Percentiles rank a stretch among this genome's conserved stretches.
These are phyloP conservation scores for Nematocida parisii DNA, from an alignment of 371 early-diverging fungal species.

Conservation along the genomic window DNA sequence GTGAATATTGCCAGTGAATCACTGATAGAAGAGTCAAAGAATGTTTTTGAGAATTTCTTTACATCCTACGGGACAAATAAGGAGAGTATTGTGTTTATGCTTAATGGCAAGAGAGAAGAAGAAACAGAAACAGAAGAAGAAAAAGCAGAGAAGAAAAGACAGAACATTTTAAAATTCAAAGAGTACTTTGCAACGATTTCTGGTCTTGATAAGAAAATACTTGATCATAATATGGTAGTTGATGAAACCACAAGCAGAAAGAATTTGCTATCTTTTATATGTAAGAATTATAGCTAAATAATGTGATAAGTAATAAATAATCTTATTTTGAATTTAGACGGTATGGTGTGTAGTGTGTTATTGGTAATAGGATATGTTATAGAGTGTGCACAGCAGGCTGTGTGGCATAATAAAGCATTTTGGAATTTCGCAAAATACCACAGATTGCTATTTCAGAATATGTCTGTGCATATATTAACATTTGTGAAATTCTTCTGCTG, in stretches of 20 bases:
- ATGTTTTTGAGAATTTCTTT: conserved; percentile 44
- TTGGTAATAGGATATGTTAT: too few species aligned
- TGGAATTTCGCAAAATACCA: too few species aligned
- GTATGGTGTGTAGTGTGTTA: neutral
- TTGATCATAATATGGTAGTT: neutral
- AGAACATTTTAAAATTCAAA: conserved; percentile 3
- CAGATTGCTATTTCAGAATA: too few species aligned
- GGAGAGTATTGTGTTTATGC: conserved; percentile 41
- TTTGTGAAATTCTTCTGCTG: too few species aligned
- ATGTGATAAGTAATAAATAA: neutral
- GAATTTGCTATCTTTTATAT: conserved; percentile 39
- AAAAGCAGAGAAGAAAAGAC: neutral
- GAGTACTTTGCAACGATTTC: conserved; percentile 15
- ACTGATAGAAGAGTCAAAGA: conserved; percentile 12
- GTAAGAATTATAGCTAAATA: conserved; percentile 24
- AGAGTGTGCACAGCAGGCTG: too few species aligned
- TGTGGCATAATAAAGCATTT: too few species aligned
- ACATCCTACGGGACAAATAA: conserved; percentile 59
- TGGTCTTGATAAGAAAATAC: conserved; percentile 34
- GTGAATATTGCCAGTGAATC: conserved; percentile 17
- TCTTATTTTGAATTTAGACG: neutral
- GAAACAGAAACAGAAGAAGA: neutral
- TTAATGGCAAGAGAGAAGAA: neutral
- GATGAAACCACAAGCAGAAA: neutral
- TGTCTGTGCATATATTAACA: too few species aligned